Percentiles rank a stretch among this genome's conserved stretches.
These are phyloP conservation scores for Begonia fuchsioides DNA, from an alignment of 306 rosid genomes.

Conservation along the genomic window DNA sequence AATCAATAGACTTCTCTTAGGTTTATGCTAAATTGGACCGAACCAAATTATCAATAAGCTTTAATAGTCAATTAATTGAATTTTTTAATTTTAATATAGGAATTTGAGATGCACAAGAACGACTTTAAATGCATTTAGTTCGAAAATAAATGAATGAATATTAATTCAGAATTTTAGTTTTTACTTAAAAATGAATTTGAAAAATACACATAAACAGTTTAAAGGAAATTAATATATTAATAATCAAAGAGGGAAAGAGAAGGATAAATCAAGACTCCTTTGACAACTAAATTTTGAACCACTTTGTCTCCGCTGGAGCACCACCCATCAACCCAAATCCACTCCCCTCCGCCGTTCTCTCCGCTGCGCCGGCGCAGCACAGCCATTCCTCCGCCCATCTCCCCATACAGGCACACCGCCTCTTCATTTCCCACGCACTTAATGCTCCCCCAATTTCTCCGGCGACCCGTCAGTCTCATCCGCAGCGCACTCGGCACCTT, in stretches of 20 bases:
- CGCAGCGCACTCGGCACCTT: conserved; percentile 43
- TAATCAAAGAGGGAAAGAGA: conserved; percentile 29
- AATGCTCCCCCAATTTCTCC: conserved; percentile 36
- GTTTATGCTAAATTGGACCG: too few species aligned
- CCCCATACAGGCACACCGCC: conserved; percentile 38
- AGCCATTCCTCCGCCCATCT: conserved; percentile 48
- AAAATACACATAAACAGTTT: too few species aligned
- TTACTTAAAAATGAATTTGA: too few species aligned
- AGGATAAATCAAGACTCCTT: conserved; percentile 56
- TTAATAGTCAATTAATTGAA: too few species aligned
- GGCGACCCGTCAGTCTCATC: conserved; percentile 27
- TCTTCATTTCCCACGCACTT: conserved; percentile 49
- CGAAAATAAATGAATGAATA: too few species aligned
- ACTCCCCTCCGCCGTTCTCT: conserved; percentile 26
- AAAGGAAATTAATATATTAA: too few species aligned
- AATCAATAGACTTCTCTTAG: too few species aligned
- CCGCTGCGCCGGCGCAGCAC: conserved; percentile 29
- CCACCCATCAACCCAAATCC: conserved; percentile 66
- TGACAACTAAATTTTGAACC: conserved; percentile 27
- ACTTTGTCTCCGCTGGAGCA: conserved; percentile 19
- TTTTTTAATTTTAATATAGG: too few species aligned
- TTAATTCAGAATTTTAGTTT: too few species aligned
- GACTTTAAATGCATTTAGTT: too few species aligned
- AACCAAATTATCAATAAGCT: too few species aligned
- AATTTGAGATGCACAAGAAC: too few species aligned